Conservation (phyloP, 768 basidiomycete species). For the Leccinum barrowsii region DNA sequence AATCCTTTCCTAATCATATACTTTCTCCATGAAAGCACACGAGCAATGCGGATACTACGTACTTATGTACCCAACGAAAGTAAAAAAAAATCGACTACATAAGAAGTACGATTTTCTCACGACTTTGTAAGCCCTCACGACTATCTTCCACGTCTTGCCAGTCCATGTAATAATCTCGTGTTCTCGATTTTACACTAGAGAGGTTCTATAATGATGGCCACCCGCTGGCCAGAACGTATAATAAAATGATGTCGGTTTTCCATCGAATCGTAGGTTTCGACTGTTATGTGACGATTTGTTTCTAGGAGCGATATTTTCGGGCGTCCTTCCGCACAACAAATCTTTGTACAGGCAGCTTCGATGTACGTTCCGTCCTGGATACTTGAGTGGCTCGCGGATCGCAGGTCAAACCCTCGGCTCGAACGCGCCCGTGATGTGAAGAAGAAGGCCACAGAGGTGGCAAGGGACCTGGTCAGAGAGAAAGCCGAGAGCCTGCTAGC, state of each 20-base stretch:
- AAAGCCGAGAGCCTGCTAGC: conserved; percentile 10
- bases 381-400: conserved; percentile 35
- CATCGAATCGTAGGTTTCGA: conserved; percentile 1
- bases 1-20: no score
- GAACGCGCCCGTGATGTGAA: conserved; percentile 14
- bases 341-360: conserved; percentile 15
- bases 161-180: no score
- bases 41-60: no score
- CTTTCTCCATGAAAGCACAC: no score
- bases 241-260: conserved; percentile 12
- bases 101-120: no score
- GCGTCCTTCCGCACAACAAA: conserved; percentile 12
- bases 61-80: no score
- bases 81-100: no score
- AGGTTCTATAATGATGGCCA: conserved; percentile 3
- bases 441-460: conserved; percentile 3
- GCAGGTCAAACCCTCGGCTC: conserved; percentile 21
- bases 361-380: conserved; percentile 14
- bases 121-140: no score
- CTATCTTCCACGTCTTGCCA: no score
- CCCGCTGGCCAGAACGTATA: conserved; percentile 8
- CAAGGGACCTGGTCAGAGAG: conserved; percentile 18
- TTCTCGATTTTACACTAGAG: no score
- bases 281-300: conserved; percentile 5
- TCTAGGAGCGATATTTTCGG: conserved; percentile 16